Evolutionary conservation across 2,329 filamentous ascomycete genomes (phyloP), one percentile per base, ranked within the genome.

Genomic region (Fusarium liriodendri): DNA sequence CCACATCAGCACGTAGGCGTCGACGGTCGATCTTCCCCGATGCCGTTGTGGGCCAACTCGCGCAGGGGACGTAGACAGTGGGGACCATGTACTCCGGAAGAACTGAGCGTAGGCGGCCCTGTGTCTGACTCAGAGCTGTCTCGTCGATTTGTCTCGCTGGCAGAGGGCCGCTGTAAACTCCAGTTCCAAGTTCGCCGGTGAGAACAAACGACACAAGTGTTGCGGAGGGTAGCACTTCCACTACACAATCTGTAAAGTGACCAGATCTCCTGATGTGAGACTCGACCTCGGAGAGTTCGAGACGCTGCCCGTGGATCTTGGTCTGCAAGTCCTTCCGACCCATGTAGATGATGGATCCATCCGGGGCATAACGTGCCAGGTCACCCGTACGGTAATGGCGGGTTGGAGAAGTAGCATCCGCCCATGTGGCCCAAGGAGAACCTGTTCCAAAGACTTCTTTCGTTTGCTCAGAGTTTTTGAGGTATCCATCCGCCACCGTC

Each of bases 271-370:
- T 54, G 27, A 54, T 9, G n/a, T 33, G 50, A n/a, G 50, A 38
- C 22, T 57, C 54, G 6, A 57, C n/a, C 14, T 57, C 54, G 0
- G 32, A 22, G 22, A 38, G 33, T n/a, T 57, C 54, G 3, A 57
- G 32, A 25, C 54, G 32, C 13, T 57, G 54, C 16, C 54, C 54
- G 6, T 37, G 54, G 54, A 57, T 57, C 54, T 57, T 57, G 8
- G 16, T 27, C 11, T 57, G 54, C 4, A 37, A 6, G 22, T 57
- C 54, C 33, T 38, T 57, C 6, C 54, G 54, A 5, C 54, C 54
- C 20, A 57, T 25, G 22, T 37, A 35, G 20, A 37, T 14, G 9
- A 57, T 18, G 16, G 54, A 38, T 9, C 54, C 54, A 37, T 57
- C 20, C 1, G 54, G 14, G 9, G 32, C 33, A 38, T 57, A 57